A percentile compares a stretch with the other conserved stretches of the same genome.
phyloP scores from a whole-genome alignment of 2,329 filamentous ascomycete genomes.

The Orbilia quercus region DNA sequence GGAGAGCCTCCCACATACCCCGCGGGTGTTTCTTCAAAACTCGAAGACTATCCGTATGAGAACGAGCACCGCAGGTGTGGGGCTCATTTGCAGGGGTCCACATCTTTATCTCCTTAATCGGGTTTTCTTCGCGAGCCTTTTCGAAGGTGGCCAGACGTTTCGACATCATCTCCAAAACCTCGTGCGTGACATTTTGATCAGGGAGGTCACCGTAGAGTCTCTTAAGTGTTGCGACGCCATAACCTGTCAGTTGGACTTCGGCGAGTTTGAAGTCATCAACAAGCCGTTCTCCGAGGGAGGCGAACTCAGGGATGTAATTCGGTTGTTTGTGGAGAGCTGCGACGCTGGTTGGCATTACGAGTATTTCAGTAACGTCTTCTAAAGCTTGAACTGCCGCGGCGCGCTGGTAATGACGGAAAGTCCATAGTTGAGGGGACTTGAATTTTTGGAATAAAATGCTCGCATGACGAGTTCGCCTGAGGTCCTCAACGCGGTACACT shows the following conservation, averaged over 20 bases:
- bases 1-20: slow-evolving; percentile 31
- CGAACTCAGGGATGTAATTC: slow-evolving; percentile 12
- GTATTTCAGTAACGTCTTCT: not conserved
- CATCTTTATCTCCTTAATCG: slow-evolving; percentile 2
- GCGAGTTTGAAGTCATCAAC: slow-evolving; percentile 22
- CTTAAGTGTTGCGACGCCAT: slow-evolving; percentile 20
- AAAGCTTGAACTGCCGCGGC: slow-evolving; percentile 3
- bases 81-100: slow-evolving; percentile 29
- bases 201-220: slow-evolving; percentile 22
- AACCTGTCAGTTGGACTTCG: slow-evolving; percentile 7
- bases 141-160: slow-evolving; percentile 7
- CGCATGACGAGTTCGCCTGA: not conserved
- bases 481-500: too few species aligned
- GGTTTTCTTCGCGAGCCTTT: slow-evolving; percentile 11
- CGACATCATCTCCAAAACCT: not conserved
- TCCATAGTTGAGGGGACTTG: not conserved
- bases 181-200: slow-evolving; percentile 16
- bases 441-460: not conserved
- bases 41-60: slow-evolving; percentile 29
- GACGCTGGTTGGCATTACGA: not conserved
- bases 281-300: slow-evolving; percentile 15
- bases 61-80: slow-evolving; percentile 23
- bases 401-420: slow-evolving; percentile 11
- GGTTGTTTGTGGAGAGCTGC: not conserved
- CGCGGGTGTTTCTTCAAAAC: slow-evolving; percentile 15